Percentiles rank a stretch among this genome's conserved stretches.
phyloP scores from a whole-genome alignment of 352 stramenopile genomes.

The Pythium volutum region DNA sequence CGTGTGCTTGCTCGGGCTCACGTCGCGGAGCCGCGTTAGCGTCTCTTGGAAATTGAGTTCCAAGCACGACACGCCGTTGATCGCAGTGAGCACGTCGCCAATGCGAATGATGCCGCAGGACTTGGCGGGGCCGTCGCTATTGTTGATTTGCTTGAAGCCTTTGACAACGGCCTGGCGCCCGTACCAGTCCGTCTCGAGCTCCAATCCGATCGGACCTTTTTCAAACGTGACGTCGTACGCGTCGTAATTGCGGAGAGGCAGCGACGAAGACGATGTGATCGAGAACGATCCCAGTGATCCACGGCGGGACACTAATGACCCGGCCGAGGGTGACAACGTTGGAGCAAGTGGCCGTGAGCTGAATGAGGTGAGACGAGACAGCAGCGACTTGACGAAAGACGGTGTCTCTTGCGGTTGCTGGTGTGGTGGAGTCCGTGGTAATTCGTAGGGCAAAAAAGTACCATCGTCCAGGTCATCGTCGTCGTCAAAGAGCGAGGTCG shows the following conservation, averaged over 20 bases:
- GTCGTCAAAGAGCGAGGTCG: slow-evolving; percentile 19
- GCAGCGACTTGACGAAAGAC: slow-evolving; percentile 21
- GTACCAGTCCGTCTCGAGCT: slow-evolving; percentile 78
- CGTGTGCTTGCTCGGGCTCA: slow-evolving; percentile 42
- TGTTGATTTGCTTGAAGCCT: slow-evolving; percentile 52
- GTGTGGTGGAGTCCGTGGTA: not conserved
- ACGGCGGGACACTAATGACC: slow-evolving; percentile 15
- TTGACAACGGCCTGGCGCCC: slow-evolving; percentile 69
- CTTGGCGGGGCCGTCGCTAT: slow-evolving; percentile 48
- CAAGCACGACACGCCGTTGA: slow-evolving; percentile 67
- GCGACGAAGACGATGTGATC: slow-evolving; percentile 11
- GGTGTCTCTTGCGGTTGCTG: slow-evolving; percentile 4
- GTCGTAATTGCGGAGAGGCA: slow-evolving; percentile 45
- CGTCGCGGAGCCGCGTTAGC: slow-evolving; percentile 38
- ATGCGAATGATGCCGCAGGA: slow-evolving; percentile 60
- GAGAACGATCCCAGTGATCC: slow-evolving; percentile 21
- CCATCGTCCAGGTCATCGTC: slow-evolving; percentile 23
- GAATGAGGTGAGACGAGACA: slow-evolving; percentile 24
- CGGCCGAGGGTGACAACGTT: slow-evolving; percentile 8
- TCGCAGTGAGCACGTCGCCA: slow-evolving; percentile 70
- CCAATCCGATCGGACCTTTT: slow-evolving; percentile 52
- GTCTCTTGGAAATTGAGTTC: slow-evolving; percentile 66
- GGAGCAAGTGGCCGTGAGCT: slow-evolving; percentile 15
- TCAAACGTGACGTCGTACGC: slow-evolving; percentile 71
- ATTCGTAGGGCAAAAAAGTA: slow-evolving; percentile 15